Evolutionary conservation across 306 rosid species (phyloP), one percentile per base, ranked within the genome.

Genomic region (Cucumis cinereus): DNA sequence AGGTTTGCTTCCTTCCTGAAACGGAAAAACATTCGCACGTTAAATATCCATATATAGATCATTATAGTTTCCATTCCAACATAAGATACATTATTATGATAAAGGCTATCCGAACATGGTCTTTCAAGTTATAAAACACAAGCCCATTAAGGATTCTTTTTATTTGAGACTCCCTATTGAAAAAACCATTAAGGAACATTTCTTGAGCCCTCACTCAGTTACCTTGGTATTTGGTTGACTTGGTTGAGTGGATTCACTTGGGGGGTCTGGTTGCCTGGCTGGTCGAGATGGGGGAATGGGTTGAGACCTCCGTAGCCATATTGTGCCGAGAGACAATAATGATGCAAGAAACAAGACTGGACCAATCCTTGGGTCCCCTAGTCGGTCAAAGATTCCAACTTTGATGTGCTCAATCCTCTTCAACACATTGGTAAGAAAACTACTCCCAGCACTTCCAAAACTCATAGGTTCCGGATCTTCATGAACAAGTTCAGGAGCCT

Each of bases 281-380:
- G 71, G 71, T 62, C 23, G 79, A 49, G 87, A 59, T 58, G 58
- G 59, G 49, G 33, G 79, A 80, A 75, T 80, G 76, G 79, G 86
- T 82, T 85, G 99, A 84, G 87, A 86, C 76, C 93, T 86, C 73
- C 84, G 80, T 77, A 94, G 82, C 96, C 97, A 92, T 66, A 86
- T 88, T 77, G 87, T 70, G 64, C 92, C 96, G 12, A 91, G 77
- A 79, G 96, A 87, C 84, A 88, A 60, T 61, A 94, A 84, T 55
- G 97, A 92, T 24, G 84, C 93, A 66, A 94, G 88, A 84, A 94
- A 96, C 82, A 94, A 80, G 74, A 74, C 68, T 4, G 97, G 97
- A 82, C 97, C 99, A 68, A 90, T 77, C 82, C 97, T 89, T 41
- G 99, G 99, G 82, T 94, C 99, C 22, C 81, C 88, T 16, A 81